Conservation (phyloP, 352 stramenopile genomes). For the Pythium volutum region DNA sequence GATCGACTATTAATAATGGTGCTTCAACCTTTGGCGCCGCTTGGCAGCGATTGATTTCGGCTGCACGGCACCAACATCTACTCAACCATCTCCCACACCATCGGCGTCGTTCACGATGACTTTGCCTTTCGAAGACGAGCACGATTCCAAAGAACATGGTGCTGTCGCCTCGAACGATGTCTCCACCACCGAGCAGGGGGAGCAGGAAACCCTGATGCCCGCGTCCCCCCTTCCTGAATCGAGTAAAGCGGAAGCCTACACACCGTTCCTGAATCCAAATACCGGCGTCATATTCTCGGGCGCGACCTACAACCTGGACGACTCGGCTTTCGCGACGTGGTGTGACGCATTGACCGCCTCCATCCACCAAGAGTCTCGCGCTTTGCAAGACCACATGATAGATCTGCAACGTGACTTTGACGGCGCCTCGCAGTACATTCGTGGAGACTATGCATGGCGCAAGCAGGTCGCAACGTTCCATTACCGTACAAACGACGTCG, state of each 20-base stretch:
- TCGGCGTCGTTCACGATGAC: background rate
- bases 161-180: background rate
- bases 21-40: too few species aligned
- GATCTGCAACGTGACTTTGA: conserved; percentile 50
- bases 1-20: too few species aligned
- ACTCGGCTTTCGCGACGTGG: conserved; percentile 36
- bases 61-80: background rate
- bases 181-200: background rate
- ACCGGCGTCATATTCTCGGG: conserved; percentile 3
- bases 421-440: conserved; percentile 51
- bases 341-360: conserved; percentile 33
- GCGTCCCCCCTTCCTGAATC: background rate
- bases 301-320: conserved; percentile 11
- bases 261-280: background rate
- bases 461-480: conserved; percentile 50
- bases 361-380: conserved; percentile 23
- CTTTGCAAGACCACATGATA: conserved; percentile 32
- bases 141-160: background rate
- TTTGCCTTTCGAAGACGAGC: background rate
- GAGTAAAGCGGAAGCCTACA: background rate
- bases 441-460: conserved; percentile 59
- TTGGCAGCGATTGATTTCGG: too few species aligned
- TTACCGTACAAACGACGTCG: conserved; percentile 41
- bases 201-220: background rate
- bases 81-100: background rate